These are phyloP conservation scores for Rhodotorula sp. DNA, from an alignment of 1,284 basidiomycete genomes.

Conservation along the genomic window DNA sequence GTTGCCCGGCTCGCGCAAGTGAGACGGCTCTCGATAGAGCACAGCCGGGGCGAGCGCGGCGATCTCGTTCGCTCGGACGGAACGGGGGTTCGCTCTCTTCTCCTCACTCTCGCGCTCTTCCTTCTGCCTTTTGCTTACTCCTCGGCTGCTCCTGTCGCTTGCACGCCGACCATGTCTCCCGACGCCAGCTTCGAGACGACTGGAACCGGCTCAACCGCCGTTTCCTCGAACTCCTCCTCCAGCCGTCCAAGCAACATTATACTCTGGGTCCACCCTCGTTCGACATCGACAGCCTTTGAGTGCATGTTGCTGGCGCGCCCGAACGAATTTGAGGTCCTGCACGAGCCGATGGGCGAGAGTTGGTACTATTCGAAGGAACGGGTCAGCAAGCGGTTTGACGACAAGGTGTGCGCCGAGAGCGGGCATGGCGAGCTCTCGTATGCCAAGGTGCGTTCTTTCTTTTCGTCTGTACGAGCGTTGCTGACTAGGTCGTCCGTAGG, in stretches of 20 bases:
- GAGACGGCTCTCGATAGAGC: no score
- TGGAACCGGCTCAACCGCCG: neutral
- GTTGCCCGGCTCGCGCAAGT: no score
- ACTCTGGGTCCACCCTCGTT: conserved; percentile 27
- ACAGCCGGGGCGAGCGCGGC: no score
- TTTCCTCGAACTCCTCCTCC: neutral
- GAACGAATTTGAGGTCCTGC: conserved; percentile 38
- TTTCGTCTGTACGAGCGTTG: neutral
- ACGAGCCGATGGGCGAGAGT: conserved; percentile 37
- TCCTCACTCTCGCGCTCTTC: no score
- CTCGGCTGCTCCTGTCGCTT: no score
- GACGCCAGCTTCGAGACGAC: neutral
- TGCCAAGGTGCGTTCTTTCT: conserved; percentile 31
- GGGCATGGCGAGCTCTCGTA: conserved; percentile 37
- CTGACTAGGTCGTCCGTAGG: conserved; percentile 6
- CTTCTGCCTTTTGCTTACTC: neutral
- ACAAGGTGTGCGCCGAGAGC: conserved; percentile 29
- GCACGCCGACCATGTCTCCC: neutral
- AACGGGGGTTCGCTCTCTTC: neutral
- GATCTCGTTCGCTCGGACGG: neutral
- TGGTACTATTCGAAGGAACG: conserved; percentile 40
- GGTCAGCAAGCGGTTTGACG: conserved; percentile 35
- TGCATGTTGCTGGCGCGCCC: conserved; percentile 30
- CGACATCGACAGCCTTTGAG: conserved; percentile 41
- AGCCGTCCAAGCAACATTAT: conserved; percentile 6